These are phyloP conservation scores for Rubroshorea leprosula DNA, from an alignment of 345 rosid species.

Conservation along the genomic window DNA sequence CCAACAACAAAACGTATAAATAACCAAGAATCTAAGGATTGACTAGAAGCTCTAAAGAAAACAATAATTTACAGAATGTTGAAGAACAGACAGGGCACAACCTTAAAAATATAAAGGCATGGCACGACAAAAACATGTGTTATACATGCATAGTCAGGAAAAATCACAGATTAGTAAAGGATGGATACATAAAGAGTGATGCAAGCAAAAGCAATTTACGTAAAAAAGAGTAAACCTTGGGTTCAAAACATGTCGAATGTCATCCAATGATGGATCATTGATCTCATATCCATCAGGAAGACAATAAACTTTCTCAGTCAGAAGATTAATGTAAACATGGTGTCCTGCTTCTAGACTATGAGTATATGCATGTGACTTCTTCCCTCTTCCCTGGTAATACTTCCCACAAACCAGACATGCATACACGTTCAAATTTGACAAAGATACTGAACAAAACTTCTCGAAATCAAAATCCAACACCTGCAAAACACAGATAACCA, in stretches of 20 bases:
- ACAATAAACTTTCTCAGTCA: constrained; percentile 86
- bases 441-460: constrained; percentile 88
- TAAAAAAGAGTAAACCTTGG: too few relatives aligned
- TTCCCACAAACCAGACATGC: constrained; percentile 97
- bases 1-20: neutral
- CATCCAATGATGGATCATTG: constrained; percentile 90
- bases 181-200: neutral
- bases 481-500: constrained; percentile 30
- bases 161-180: neutral
- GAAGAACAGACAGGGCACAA: neutral
- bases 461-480: constrained; percentile 97
- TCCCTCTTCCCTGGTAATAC: constrained; percentile 94
- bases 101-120: neutral
- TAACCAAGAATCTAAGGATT: neutral
- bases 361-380: constrained; percentile 91
- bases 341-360: constrained; percentile 98
- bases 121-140: neutral
- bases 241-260: constrained; percentile 83
- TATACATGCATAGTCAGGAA: neutral
- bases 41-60: neutral
- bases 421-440: constrained; percentile 82
- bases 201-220: too few relatives aligned
- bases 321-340: constrained; percentile 88
- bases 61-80: neutral
- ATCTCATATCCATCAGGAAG: constrained; percentile 99